Conservation (phyloP, 2,329 filamentous ascomycete genomes). For the Fusarium sp. region DNA sequence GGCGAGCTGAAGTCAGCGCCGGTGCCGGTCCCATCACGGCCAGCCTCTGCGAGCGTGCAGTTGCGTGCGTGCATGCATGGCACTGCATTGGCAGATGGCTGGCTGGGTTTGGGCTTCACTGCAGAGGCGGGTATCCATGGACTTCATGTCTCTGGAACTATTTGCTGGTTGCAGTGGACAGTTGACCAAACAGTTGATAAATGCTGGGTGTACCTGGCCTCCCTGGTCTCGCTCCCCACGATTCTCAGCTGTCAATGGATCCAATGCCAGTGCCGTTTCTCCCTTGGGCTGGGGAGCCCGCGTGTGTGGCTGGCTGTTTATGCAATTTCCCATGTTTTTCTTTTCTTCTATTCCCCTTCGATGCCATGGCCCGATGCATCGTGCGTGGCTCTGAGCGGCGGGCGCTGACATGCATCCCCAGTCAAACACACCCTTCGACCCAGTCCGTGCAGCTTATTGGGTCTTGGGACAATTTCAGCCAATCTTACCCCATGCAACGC, state of each 20-base stretch:
- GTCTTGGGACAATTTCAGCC: conserved; percentile 95
- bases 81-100: conserved; percentile 8
- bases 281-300: conserved; percentile 14
- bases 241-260: conserved; percentile 37
- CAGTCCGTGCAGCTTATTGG: conserved; percentile 84
- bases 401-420: conserved; percentile 52
- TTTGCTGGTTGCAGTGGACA: conserved; percentile 15
- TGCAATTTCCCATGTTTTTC: conserved; percentile 41
- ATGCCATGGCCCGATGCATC: conserved; percentile 29
- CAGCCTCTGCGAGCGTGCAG: conserved; percentile 12
- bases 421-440: conserved; percentile 70
- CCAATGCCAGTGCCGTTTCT: conserved; percentile 21
- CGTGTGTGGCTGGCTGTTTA: conserved; percentile 37
- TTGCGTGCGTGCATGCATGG: not conserved
- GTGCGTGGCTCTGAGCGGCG: conserved; percentile 30
- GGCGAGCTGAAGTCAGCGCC: conserved; percentile 39
- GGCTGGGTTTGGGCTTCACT: conserved; percentile 10
- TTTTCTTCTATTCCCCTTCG: conserved; percentile 42
- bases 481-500: conserved; percentile 82
- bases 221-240: conserved; percentile 35
- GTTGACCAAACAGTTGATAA: conserved; percentile 25
- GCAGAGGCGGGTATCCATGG: conserved; percentile 7
- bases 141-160: not conserved
- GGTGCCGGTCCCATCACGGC: conserved; percentile 16
- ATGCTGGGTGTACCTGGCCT: not conserved